Percentiles rank a stretch among this genome's conserved stretches.
Conservation (phyloP, 2,329 filamentous ascomycete species). For the Neocatenulostroma microsporum region DNA sequence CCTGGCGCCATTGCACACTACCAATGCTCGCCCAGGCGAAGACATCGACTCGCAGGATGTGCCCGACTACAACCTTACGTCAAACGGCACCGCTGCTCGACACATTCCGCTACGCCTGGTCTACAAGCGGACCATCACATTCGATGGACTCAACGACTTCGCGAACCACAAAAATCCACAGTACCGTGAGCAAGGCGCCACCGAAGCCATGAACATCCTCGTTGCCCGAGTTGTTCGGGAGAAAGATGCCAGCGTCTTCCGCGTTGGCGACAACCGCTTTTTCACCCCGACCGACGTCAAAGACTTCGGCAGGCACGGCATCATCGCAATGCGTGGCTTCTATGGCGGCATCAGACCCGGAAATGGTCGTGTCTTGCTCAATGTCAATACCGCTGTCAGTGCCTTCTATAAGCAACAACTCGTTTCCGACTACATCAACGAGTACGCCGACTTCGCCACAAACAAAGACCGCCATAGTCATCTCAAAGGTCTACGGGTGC, state of each 20-base stretch:
- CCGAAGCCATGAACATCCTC: not conserved
- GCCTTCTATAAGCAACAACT: conserved; percentile 2
- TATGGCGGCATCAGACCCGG: conserved; percentile 2
- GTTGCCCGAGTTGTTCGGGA: not conserved
- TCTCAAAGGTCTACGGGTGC: conserved; percentile 4
- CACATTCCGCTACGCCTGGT: not conserved
- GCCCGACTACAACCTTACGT: not conserved
- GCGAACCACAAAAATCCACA: not conserved
- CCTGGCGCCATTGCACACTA: no score
- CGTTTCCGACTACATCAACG: no score
- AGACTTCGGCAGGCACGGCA: no score
- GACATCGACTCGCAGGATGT: not conserved
- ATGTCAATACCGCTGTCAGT: conserved; percentile 1
- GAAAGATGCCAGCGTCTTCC: not conserved
- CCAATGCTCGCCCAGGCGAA: no score
- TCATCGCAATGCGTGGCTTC: no score
- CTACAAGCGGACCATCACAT: not conserved
- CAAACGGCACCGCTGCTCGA: no score
- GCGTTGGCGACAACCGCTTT: not conserved
- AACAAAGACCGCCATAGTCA: conserved; percentile 4
- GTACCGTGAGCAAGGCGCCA: not conserved
- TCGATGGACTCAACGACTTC: not conserved
- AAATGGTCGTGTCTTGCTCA: not conserved
- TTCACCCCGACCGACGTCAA: no score
- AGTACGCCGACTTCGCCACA: no score